Evolutionary conservation across 495 filamentous ascomycete genomes (phyloP), one percentile per base, ranked within the genome.

Genomic region (Talaromyces stipitatus): DNA sequence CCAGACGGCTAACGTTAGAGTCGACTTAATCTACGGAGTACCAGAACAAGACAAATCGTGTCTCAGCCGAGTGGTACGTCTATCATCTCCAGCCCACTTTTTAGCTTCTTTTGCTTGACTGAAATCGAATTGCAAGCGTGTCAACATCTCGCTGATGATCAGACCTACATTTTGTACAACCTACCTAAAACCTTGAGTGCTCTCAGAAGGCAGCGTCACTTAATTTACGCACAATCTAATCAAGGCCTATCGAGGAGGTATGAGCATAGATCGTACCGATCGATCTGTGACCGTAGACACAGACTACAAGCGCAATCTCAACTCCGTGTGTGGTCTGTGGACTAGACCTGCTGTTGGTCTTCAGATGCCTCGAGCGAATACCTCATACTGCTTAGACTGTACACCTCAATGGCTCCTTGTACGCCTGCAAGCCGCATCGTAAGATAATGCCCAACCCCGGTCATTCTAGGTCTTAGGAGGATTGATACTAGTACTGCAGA

Each of bases 241-340:
- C 24, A 48, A 9, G 20, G 45, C 20, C 22, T n/a, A 20, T 24
- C 45, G 45, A 48, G 23, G 18, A 48, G 24, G 45, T 26, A 20
- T 48, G 45, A 48, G n/a, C 45, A 48, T 48, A 48, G 24, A 23
- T 48, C 45, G 45, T 48, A 26, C 22, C 12, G 43, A 48, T 48
- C 45, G 45, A 48, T 48, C 22, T 48, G 45, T 48, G n/a, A 18
- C 36, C 2, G 36, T 41, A 41, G 36, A n/a, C n/a, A n/a, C n/a
- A n/a, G n/a, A 41, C 7, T 18, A 41, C 36, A 16, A 41, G 36
- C n/a, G 36, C 7, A 41, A 18, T 16, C 36, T 18, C 18, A 16
- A 16, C 36, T 41, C 9, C 36, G 36, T 41, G 2, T 41, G n/a
- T 14, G 18, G n/a, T 41, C 4, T n/a, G 36, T 18, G 36, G 36